These are phyloP conservation scores for Rosellinia necatrix DNA, from an alignment of 2,329 filamentous ascomycete species.

Conservation along the genomic window DNA sequence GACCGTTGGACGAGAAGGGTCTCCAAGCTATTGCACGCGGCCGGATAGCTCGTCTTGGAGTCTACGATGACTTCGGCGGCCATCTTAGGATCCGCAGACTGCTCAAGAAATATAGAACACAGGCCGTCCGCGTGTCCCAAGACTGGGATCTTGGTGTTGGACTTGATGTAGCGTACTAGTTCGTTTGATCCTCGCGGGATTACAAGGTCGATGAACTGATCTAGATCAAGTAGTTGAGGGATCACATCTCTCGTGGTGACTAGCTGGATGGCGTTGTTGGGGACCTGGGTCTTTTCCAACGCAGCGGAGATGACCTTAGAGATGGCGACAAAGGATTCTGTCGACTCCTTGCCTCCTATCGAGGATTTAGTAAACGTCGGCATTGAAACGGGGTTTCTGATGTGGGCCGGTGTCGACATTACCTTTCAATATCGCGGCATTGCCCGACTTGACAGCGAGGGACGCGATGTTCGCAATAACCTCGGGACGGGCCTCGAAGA, in stretches of 20 bases:
- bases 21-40: constrained; percentile 94
- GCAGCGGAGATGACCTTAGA: constrained; percentile 81
- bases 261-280: constrained; percentile 86
- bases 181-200: constrained; percentile 92
- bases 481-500: constrained; percentile 96
- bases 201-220: constrained; percentile 89
- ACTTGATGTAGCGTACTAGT: constrained; percentile 86
- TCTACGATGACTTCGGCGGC: constrained; percentile 81
- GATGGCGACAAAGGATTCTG: constrained; percentile 91
- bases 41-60: constrained; percentile 92
- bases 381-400: background rate
- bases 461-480: constrained; percentile 98
- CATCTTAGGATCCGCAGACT: constrained; percentile 73
- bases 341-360: constrained; percentile 90
- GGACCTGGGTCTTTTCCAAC: constrained; percentile 73
- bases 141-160: constrained; percentile 90
- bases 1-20: constrained; percentile 82
- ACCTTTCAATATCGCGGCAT: constrained; percentile 94
- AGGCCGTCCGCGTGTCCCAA: constrained; percentile 95
- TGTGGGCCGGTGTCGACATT: background rate
- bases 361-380: background rate
- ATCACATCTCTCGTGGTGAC: constrained; percentile 93
- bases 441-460: constrained; percentile 94
- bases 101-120: constrained; percentile 83
- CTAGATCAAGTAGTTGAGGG: constrained; percentile 81